A percentile compares a stretch with the other conserved stretches of the same genome.
Conservation (phyloP, 23 red algal genomes). For the Gracilaria caudata region DNA sequence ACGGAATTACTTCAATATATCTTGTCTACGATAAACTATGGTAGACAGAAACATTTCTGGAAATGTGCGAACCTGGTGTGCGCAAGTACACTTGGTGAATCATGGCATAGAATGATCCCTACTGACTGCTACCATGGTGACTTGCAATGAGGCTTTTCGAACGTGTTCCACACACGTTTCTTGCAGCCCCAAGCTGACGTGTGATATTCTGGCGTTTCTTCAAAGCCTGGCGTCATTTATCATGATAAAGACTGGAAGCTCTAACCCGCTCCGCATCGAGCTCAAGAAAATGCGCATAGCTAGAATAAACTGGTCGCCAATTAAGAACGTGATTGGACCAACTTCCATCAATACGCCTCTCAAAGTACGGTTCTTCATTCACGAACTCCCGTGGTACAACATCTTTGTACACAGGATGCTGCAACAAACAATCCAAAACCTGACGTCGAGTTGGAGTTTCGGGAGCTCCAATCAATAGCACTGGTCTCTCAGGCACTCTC, state of each 20-base stretch:
- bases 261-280: background rate
- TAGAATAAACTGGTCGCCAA: slow-evolving; percentile 46
- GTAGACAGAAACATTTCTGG: no score
- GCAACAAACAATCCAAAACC: slow-evolving; percentile 48
- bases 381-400: slow-evolving; percentile 29
- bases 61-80: no score
- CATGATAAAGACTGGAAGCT: background rate
- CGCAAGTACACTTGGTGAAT: no score
- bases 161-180: no score
- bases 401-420: slow-evolving; percentile 44
- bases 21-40: no score
- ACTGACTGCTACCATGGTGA: no score
- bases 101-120: no score
- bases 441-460: slow-evolving; percentile 35
- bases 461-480: slow-evolving; percentile 59
- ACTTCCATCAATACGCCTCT: slow-evolving; percentile 12
- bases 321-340: slow-evolving; percentile 36
- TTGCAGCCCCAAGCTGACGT: no score
- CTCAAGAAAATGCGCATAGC: slow-evolving; percentile 41
- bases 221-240: no score
- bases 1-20: no score
- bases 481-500: background rate
- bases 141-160: no score
- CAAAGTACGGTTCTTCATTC: background rate
- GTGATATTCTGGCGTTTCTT: no score